A percentile compares a stretch with the other conserved stretches of the same genome.
phyloP scores from a whole-genome alignment of 805 yeast genomes.

The Yarrowia deformans region DNA sequence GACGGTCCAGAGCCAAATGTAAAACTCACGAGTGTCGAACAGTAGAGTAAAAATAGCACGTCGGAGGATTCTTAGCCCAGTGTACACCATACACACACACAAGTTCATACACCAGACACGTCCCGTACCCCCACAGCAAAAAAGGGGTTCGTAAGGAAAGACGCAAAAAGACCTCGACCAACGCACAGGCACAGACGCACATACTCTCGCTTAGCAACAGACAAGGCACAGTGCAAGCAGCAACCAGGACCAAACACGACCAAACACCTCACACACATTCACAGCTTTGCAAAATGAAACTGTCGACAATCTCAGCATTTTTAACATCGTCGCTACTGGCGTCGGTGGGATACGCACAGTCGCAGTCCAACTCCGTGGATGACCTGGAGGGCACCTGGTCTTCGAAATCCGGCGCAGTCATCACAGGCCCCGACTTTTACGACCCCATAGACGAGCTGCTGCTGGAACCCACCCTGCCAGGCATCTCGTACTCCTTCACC shows the following conservation, averaged over 20 bases:
- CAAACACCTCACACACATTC: background rate
- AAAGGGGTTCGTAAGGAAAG: no score
- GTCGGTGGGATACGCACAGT: background rate
- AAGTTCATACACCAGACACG: no score
- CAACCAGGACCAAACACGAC: background rate
- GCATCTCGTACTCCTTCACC: conserved; percentile 90
- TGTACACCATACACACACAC: no score
- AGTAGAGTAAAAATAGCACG: conserved; percentile 26
- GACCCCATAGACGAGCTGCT: conserved; percentile 95
- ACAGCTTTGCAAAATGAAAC: conserved; percentile 9
- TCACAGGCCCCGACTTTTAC: conserved; percentile 92
- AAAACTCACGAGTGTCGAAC: background rate
- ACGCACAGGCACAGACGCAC: background rate
- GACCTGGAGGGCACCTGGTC: conserved; percentile 74
- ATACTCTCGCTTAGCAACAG: background rate
- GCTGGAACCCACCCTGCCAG: conserved; percentile 96
- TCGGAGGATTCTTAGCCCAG: no score
- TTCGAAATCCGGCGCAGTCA: conserved; percentile 89
- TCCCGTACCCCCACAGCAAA: no score
- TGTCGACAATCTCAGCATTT: conserved; percentile 1
- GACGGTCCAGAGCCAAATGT: background rate
- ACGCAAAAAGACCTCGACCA: background rate
- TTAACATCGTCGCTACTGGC: background rate
- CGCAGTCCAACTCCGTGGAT: conserved; percentile 9
- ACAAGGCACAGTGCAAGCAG: no score